These are phyloP conservation scores for Kodamaea lidongshanica DNA, from an alignment of 805 yeast species.

Conservation along the genomic window DNA sequence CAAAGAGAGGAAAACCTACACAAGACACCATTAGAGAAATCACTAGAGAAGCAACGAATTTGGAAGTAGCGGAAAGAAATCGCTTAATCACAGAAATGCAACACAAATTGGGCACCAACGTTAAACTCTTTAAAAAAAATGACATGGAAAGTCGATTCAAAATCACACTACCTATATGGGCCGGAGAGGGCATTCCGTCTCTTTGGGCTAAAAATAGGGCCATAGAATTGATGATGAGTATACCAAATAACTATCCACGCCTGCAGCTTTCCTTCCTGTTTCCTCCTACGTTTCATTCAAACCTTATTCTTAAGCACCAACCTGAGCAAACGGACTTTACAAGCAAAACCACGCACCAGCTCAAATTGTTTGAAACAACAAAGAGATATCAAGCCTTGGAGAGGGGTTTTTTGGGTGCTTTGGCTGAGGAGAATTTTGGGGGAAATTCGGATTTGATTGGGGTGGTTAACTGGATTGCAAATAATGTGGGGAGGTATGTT, in stretches of 20 bases:
- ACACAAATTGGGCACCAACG: conserved; percentile 19
- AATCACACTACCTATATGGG: conserved; percentile 25
- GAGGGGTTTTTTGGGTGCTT: conserved; percentile 21
- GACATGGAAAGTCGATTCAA: conserved; percentile 24
- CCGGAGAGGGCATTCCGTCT: conserved; percentile 16
- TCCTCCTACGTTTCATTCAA: conserved; percentile 27
- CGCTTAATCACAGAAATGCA: conserved; percentile 21
- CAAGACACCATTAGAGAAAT: conserved; percentile 2
- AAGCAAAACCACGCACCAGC: conserved; percentile 9
- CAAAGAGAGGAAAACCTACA: neutral
- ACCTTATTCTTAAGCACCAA: conserved; percentile 21
- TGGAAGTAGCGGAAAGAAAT: conserved; percentile 11
- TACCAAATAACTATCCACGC: conserved; percentile 33
- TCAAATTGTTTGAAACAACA: conserved; percentile 14
- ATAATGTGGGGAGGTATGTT: conserved; percentile 25
- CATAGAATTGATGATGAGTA: conserved; percentile 26
- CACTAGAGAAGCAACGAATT: neutral
- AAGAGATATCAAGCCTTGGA: conserved; percentile 23
- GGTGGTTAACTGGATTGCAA: conserved; percentile 27
- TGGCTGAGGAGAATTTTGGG: conserved; percentile 13
- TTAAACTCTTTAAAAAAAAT: conserved; percentile 12
- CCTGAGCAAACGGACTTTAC: conserved; percentile 3
- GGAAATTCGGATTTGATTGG: conserved; percentile 17
- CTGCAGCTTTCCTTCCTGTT: conserved; percentile 16
- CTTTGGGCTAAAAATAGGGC: conserved; percentile 22